These are phyloP conservation scores for Datura wrightii DNA, from an alignment of 257 asterid genomes.

Conservation along the genomic window DNA sequence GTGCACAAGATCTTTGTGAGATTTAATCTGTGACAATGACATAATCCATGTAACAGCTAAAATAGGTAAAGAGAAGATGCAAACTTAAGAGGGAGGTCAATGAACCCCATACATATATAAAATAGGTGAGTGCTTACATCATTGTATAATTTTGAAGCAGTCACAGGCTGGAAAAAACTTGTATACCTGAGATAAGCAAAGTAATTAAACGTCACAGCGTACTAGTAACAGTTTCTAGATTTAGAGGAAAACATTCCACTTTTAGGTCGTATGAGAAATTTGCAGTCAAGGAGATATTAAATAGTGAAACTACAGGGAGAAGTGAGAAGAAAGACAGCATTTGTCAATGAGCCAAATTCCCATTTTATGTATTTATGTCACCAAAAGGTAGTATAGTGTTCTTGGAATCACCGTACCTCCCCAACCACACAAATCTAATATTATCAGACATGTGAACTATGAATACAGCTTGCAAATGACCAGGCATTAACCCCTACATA, in stretches of 20 bases:
- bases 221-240: background rate
- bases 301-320: background rate
- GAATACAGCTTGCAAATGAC: background rate
- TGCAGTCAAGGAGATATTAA: background rate
- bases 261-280: background rate
- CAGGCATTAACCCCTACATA: background rate
- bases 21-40: conserved; percentile 65
- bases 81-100: background rate
- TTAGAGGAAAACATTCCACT: background rate
- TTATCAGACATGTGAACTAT: conserved; percentile 9
- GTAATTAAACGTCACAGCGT: background rate
- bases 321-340: background rate
- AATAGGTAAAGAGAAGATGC: background rate
- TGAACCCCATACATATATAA: conserved; percentile 9
- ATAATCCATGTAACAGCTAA: conserved; percentile 25
- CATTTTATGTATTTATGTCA: background rate
- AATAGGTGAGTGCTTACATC: conserved; percentile 61
- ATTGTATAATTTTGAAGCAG: conserved; percentile 90
- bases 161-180: conserved; percentile 94
- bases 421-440: background rate
- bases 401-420: conserved; percentile 4
- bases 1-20: conserved; percentile 93
- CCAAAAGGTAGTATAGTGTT: background rate
- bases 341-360: background rate
- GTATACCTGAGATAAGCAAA: conserved; percentile 76